Evolutionary conservation across 1,139 yeast species (phyloP), one percentile per base, ranked within the genome.

Genomic region (Candida tetrigidarum): DNA sequence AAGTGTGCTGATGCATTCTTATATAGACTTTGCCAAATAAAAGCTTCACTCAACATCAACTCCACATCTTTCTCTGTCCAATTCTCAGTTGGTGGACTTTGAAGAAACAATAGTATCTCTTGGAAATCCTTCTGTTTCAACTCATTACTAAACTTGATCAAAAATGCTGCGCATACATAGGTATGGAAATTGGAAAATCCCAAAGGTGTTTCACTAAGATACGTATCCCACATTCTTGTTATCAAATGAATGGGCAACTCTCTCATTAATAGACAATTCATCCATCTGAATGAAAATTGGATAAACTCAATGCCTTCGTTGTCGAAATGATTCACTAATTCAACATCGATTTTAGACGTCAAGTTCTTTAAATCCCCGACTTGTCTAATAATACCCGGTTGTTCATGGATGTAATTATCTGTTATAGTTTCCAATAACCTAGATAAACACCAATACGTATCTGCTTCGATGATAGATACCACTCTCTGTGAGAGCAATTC

Each of bases 191-290:
- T 90, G 52, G 90, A 89, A 60, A 93, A 88, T 4, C 98, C 97
- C 29, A 86, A 77, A 0, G 93, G 85, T 4, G 87, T 88, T 62
- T 93, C 97, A 42, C 96, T 84, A 44, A 93, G 68, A 62, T 93
- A 93, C 0, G 99, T 92, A 61, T 93, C 99, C 99, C 99, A 93
- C 96, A 93, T 93, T 44, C 99, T 75, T 23, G 91, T 83, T 7
- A 93, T 88, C 48, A 90, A 78, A 32, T 75, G 73, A 56, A 93
- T 83, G 38, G 85, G 82, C 37, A 93, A 75, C 60, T 93, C 99
- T 53, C 99, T 78, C 99, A 93, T 93, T 44, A 93, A 71, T 56
- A 93, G 71, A 67, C 99, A 93, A 66, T 95, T 93, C 98, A 95
- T 95, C 99, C 99, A 93, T 53, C 99, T 76, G 68, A 93, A 95